phyloP scores from a whole-genome alignment of 2,329 filamentous ascomycete species.

The Penicillium sp. region DNA sequence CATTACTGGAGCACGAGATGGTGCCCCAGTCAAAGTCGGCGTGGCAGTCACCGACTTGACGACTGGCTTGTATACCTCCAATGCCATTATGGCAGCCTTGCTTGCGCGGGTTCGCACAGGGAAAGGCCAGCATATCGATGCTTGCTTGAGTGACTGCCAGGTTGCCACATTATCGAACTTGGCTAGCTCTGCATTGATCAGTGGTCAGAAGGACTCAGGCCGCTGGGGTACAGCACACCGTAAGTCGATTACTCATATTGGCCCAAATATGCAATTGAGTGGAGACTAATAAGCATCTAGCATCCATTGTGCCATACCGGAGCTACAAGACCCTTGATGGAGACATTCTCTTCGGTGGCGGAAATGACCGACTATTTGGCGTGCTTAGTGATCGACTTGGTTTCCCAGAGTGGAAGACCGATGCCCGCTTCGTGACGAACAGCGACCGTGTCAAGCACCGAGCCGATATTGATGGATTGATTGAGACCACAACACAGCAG shows the following conservation, averaged over 20 bases:
- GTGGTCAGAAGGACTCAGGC: conserved; percentile 81
- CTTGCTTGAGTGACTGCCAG: conserved; percentile 89
- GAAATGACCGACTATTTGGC: conserved; percentile 64
- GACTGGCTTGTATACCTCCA: conserved; percentile 91
- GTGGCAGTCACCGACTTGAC: conserved; percentile 96
- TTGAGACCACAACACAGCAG: conserved; percentile 71
- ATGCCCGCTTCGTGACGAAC: conserved; percentile 61
- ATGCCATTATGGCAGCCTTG: conserved; percentile 91
- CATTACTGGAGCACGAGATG: conserved; percentile 86
- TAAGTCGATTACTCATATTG: conserved; percentile 40
- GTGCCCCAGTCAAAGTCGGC: conserved; percentile 92
- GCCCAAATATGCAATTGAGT: neutral
- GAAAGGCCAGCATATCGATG: conserved; percentile 88
- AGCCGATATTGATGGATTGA: conserved; percentile 72
- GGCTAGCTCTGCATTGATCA: conserved; percentile 86
- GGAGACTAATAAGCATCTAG: conserved; percentile 47
- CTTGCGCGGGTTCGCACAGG: conserved; percentile 73
- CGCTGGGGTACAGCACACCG: conserved; percentile 97
- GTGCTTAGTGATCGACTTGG: conserved; percentile 60
- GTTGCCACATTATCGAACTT: conserved; percentile 94
- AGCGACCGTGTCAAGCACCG: conserved; percentile 65
- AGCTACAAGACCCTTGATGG: conserved; percentile 70
- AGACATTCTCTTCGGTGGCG: conserved; percentile 64
- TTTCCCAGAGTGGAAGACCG: conserved; percentile 59
- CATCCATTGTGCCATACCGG: conserved; percentile 95